Evolutionary conservation across 108 stramenopile genomes (phyloP), one percentile per base, ranked within the genome.

Genomic region (Epipyxis sp.): DNA sequence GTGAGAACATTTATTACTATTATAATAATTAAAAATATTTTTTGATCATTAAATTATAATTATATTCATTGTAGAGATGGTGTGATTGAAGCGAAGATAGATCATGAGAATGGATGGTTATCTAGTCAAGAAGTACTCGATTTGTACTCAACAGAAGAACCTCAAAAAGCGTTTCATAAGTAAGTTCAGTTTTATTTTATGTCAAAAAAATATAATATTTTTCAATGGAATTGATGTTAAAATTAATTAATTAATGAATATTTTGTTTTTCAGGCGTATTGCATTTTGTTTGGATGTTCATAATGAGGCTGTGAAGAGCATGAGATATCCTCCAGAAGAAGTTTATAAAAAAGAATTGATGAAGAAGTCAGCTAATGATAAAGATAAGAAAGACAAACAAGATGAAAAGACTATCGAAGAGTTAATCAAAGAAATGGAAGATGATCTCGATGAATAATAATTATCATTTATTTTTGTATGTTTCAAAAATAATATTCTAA

Each of bases 211-310:
- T 65, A 32, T 65, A 32, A 20, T 13, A 13, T 6, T 13, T 20
- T 6, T 13, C 20, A 20, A 32, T 35, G 61, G 25, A 32, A 32
- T 32, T 37, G 61, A 25, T 65, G 61, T 65, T 65, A 20, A 20
- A 13, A 20, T 6, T 50, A 20, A 20, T 50, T 50, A 50, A 50
- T 50, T n/a, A n/a, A n/a, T n/a, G n/a, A n/a, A n/a, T n/a, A n/a
- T n/a, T 57, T 57, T 57, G 54, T 57, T 16, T 57, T 57, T 16
- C 40, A 46, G 71, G 20, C 91, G 96, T 82, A 95, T 97, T 83
- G 92, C 90, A 16, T 99, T 97, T 83, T 98, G 97, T 86, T 87
- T 99, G 79, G 96, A 96, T 39, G 94, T 96, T 20, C 97, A 97
- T 87, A 97, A 95, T 80, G 97, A 98, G 81, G 98, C 98, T 25